These are phyloP conservation scores for Leccinum longicurvipes DNA, from an alignment of 768 basidiomycete species.

Conservation along the genomic window DNA sequence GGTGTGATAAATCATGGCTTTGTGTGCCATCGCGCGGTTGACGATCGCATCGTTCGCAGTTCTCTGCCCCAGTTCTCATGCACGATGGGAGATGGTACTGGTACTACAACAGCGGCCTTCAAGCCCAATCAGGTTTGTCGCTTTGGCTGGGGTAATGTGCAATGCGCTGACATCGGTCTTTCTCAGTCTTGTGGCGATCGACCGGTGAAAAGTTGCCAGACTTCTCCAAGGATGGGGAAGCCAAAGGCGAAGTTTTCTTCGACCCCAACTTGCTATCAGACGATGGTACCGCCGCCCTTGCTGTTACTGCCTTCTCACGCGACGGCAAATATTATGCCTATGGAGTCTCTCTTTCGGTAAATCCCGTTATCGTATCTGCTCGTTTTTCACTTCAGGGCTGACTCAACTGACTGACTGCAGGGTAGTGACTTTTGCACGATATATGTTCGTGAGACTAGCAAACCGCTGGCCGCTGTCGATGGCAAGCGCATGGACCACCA, in stretches of 20 bases:
- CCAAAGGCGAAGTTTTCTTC: constrained; percentile 71
- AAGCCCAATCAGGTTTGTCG: constrained; percentile 52
- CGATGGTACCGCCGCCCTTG: constrained; percentile 70
- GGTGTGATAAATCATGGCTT: constrained; percentile 24
- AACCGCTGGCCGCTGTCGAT: constrained; percentile 47
- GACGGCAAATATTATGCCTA: constrained; percentile 74
- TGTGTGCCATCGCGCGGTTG: background rate
- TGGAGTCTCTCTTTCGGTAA: constrained; percentile 67
- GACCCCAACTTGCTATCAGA: constrained; percentile 71
- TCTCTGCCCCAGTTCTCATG: constrained; percentile 57
- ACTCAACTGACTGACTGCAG: constrained; percentile 32
- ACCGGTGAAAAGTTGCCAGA: constrained; percentile 52
- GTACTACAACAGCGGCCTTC: constrained; percentile 75
- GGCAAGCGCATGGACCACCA: constrained; percentile 42
- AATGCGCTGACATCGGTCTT: background rate
- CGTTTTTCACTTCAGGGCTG: constrained; percentile 2
- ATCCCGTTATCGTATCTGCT: constrained; percentile 18
- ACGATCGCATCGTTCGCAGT: constrained; percentile 37
- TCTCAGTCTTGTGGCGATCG: constrained; percentile 60
- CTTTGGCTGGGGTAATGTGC: background rate
- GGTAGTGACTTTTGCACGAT: constrained; percentile 73
- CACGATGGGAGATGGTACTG: constrained; percentile 78
- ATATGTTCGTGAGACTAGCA: constrained; percentile 61
- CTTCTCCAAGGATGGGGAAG: constrained; percentile 41
- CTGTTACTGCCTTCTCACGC: constrained; percentile 56